Conservation (phyloP, 192 early-diverging fungal genomes). For the Cetraspora pellucida region DNA sequence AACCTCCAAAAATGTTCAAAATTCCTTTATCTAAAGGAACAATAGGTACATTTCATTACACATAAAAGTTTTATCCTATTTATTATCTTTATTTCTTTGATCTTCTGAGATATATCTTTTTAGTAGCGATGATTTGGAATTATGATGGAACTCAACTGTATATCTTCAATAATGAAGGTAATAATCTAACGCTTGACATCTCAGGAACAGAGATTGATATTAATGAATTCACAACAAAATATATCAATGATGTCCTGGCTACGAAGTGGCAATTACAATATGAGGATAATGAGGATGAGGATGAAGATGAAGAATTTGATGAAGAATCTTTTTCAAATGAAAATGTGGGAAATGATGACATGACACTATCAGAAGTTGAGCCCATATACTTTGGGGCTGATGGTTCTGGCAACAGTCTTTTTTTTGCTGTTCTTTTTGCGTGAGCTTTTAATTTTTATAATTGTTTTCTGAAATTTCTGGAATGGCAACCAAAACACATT, state of each 20-base stretch:
- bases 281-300: background rate
- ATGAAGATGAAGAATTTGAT: background rate
- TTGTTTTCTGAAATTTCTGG: too few species aligned
- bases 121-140: conserved; percentile 17
- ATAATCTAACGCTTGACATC: background rate
- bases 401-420: background rate
- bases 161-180: conserved; percentile 14
- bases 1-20: background rate
- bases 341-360: background rate
- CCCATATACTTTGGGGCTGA: conserved; percentile 13
- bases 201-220: background rate
- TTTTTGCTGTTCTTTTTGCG: conserved; percentile 1
- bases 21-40: conserved; percentile 1
- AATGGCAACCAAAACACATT: too few species aligned
- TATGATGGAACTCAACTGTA: conserved; percentile 13
- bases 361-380: background rate
- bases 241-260: conserved; percentile 4
- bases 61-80: background rate
- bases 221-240: background rate
- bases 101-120: background rate
- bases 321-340: background rate
- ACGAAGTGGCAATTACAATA: conserved; percentile 11
- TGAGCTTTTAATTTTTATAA: background rate
- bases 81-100: background rate
- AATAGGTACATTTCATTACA: background rate